These are phyloP conservation scores for Fusarium tuaranense DNA, from an alignment of 2,329 filamentous ascomycete genomes.

Conservation along the genomic window DNA sequence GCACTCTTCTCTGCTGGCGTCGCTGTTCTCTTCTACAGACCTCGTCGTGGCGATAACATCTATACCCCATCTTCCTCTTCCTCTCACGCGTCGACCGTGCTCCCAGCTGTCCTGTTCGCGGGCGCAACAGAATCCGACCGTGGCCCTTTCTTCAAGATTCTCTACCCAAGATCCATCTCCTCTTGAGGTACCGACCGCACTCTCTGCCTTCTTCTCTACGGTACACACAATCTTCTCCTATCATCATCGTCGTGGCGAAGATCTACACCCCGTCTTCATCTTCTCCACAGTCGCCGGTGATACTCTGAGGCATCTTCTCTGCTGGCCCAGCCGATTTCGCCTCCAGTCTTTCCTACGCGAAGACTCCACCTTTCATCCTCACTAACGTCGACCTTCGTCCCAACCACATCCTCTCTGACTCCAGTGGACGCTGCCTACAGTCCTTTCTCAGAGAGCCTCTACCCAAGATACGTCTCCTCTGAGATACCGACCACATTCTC, in stretches of 20 bases:
- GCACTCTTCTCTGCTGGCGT: neutral
- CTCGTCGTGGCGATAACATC: neutral
- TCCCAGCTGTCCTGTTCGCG: neutral
- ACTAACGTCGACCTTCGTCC: neutral
- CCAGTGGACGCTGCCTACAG: neutral
- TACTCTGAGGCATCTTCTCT: neutral
- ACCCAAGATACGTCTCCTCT: neutral
- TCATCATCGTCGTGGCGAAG: neutral
- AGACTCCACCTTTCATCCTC: neutral
- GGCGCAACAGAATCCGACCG: neutral
- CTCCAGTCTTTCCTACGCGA: neutral
- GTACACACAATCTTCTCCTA: neutral
- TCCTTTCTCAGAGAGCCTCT: neutral
- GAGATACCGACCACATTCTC: neutral
- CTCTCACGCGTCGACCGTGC: neutral
- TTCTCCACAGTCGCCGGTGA: neutral
- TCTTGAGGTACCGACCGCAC: neutral
- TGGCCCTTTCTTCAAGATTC: neutral
- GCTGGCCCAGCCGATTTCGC: neutral
- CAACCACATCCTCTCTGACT: neutral
- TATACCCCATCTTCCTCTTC: neutral
- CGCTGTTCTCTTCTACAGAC: neutral
- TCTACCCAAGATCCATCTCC: neutral
- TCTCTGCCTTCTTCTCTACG: neutral
- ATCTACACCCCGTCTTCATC: neutral